phyloP scores from a whole-genome alignment of 345 rosid species.

The Corymbia maculata region DNA sequence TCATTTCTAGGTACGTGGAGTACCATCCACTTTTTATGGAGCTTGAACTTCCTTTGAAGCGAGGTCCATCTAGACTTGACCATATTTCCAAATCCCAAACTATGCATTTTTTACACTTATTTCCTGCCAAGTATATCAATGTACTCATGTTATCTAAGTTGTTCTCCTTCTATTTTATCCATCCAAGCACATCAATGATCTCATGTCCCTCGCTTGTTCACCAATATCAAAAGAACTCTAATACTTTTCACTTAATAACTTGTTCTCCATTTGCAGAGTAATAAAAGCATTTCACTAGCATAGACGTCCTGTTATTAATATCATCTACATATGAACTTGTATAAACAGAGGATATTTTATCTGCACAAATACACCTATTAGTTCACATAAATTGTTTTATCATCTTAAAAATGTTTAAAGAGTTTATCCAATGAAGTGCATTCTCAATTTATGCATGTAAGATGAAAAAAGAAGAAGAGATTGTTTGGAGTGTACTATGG shows the following conservation, averaged over 20 bases:
- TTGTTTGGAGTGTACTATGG: not conserved
- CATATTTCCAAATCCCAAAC: not conserved
- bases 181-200: not conserved
- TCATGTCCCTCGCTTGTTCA: not conserved
- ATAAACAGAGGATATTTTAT: not conserved
- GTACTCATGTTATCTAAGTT: not conserved
- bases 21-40: not conserved
- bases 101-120: not conserved
- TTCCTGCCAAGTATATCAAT: not conserved
- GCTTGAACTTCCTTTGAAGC: not conserved
- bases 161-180: not conserved
- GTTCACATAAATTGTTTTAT: not conserved
- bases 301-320: too few species aligned
- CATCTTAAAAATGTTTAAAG: too few species aligned
- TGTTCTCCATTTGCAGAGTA: not conserved
- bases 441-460: not conserved
- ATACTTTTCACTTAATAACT: not conserved
- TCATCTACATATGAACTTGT: not conserved
- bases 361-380: not conserved
- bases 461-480: not conserved
- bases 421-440: not conserved
- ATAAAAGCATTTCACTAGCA: not conserved
- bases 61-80: rapidly evolving
- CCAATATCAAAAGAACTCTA: not conserved
- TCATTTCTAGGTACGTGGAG: not conserved